Conservation (phyloP, 495 filamentous ascomycete genomes). For the Entonaema liquescens region DNA sequence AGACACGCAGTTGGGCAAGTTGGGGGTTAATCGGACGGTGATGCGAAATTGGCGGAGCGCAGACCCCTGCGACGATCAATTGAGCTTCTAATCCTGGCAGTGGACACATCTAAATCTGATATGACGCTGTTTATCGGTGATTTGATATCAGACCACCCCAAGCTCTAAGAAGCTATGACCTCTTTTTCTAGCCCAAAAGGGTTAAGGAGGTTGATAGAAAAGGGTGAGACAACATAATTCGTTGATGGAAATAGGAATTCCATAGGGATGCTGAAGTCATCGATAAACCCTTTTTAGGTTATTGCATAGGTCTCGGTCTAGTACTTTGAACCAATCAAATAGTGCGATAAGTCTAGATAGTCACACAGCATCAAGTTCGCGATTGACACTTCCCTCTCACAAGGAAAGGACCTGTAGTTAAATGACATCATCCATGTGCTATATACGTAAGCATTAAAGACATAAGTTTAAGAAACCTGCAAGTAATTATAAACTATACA, state of each 20-base stretch:
- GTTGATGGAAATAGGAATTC: slow-evolving; percentile 15
- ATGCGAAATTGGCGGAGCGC: slow-evolving; percentile 16
- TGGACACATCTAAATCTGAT: slow-evolving; percentile 17
- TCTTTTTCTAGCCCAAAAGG: slow-evolving; percentile 15
- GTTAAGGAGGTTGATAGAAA: slow-evolving; percentile 9
- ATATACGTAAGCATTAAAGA: slow-evolving; percentile 14
- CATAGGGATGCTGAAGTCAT: slow-evolving; percentile 37
- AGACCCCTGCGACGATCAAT: slow-evolving; percentile 42
- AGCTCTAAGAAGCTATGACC: neutral
- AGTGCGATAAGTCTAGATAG: neutral
- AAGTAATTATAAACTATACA: neutral
- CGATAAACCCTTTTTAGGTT: slow-evolving; percentile 12
- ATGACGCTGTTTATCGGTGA: slow-evolving; percentile 27
- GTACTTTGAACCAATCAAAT: slow-evolving; percentile 16
- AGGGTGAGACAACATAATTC: slow-evolving; percentile 3
- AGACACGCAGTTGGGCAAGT: neutral
- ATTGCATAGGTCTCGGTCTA: neutral
- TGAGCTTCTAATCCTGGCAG: slow-evolving; percentile 23
- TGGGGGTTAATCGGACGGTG: slow-evolving; percentile 3
- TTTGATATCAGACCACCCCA: slow-evolving; percentile 12
- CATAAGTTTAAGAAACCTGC: neutral
- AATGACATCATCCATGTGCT: slow-evolving; percentile 21
- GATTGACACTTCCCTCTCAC: slow-evolving; percentile 1
- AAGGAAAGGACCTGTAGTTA: slow-evolving; percentile 9
- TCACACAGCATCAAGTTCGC: slow-evolving; percentile 6